Percentiles rank a stretch among this genome's conserved stretches.
Evolutionary conservation across 192 early-diverging fungal genomes (phyloP).

Genomic region (Coemansia sp.): DNA sequence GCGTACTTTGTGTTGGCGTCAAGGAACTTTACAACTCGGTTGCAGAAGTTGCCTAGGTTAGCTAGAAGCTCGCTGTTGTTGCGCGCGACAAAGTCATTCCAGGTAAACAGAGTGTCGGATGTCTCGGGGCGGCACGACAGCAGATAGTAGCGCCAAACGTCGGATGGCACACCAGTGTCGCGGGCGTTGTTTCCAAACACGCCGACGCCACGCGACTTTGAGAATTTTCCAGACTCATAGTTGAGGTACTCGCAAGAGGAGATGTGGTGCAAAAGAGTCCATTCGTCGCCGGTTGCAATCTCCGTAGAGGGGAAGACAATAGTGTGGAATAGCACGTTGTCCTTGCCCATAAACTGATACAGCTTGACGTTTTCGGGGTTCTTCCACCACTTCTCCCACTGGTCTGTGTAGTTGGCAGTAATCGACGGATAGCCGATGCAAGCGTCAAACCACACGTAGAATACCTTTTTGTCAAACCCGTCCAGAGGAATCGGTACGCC

Average conservation of each 20-base stretch:
- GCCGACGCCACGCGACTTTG: constrained; percentile 92
- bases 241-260: constrained; percentile 95
- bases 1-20: constrained; percentile 80
- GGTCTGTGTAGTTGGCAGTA: constrained; percentile 89
- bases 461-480: constrained; percentile 88
- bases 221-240: constrained; percentile 96
- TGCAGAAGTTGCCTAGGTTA: constrained; percentile 97
- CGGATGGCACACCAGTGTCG: constrained; percentile 83
- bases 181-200: constrained; percentile 97
- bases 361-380: constrained; percentile 94
- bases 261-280: constrained; percentile 91
- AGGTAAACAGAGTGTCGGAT: constrained; percentile 87
- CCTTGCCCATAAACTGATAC: constrained; percentile 99
- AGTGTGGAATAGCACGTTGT: constrained; percentile 99
- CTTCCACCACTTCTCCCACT: constrained; percentile 99
- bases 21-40: constrained; percentile 94
- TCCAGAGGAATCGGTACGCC: constrained; percentile 88
- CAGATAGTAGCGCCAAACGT: constrained; percentile 98
- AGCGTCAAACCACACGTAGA: constrained; percentile 99
- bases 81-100: constrained; percentile 87
- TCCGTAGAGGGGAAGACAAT: constrained; percentile 92
- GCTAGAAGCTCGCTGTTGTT: constrained; percentile 96
- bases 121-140: constrained; percentile 91
- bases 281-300: constrained; percentile 83
- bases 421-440: constrained; percentile 98